A percentile compares a stretch with the other conserved stretches of the same genome.
phyloP scores from a whole-genome alignment of 2,329 filamentous ascomycete species.

The Pestalotiopsis sp. region DNA sequence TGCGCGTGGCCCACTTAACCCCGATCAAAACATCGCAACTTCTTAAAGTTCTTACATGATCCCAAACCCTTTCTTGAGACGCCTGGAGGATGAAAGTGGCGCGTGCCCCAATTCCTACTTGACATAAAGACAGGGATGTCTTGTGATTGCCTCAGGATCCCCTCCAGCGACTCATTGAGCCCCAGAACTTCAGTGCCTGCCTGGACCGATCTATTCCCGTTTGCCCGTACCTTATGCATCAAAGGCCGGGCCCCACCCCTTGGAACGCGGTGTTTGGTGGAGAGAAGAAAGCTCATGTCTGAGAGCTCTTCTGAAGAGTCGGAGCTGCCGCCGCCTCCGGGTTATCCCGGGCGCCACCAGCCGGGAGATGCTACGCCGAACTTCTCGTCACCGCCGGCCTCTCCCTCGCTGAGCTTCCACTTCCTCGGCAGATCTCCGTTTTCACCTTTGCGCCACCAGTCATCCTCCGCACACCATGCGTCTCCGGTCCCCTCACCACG shows the following conservation, averaged over 20 bases:
- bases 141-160: not conserved
- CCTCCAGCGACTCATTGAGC: not conserved
- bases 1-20: not conserved
- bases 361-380: slow-evolving; percentile 22
- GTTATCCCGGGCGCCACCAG: slow-evolving; percentile 16
- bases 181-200: not conserved
- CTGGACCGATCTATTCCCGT: not conserved
- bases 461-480: slow-evolving; percentile 22
- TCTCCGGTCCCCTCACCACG: slow-evolving; percentile 24
- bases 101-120: not conserved
- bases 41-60: not conserved
- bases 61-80: not conserved
- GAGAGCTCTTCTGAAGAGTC: slow-evolving; percentile 5
- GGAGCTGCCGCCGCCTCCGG: slow-evolving; percentile 23
- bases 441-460: slow-evolving; percentile 25
- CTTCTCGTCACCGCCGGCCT: slow-evolving; percentile 24
- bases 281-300: slow-evolving; percentile 1
- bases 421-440: slow-evolving; percentile 30
- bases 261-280: not conserved
- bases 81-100: not conserved
- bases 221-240: not conserved
- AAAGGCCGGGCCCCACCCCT: not conserved
- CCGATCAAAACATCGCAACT: not conserved
- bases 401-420: slow-evolving; percentile 28
- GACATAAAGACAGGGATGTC: not conserved